Base-by-base conservation (phyloP, 768 basidiomycete species). In the Ramaria rubella region DNA sequence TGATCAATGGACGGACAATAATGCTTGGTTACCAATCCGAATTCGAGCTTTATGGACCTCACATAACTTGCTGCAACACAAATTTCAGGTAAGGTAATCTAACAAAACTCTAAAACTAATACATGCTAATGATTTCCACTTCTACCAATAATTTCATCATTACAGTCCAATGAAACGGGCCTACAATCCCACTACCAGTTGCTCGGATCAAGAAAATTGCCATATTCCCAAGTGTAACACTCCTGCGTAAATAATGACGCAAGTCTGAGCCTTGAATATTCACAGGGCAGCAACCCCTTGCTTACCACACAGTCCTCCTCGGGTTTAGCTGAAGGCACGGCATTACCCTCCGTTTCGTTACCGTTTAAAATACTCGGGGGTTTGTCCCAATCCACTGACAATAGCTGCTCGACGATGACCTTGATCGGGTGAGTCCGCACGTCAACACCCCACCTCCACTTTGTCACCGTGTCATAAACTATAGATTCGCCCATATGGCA, bases 401-500 rank as follows among this genome's bases (percentile, higher is more conserved):
- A 73, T 43, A 87, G 69, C 57, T 81, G 78, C 19, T 91, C 86
- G 60, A 92, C 79, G 49, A 92, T 68, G 4, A 82, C 75, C n/a
- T 73, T 74, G 58, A 94, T 90, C 2, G 77, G 66, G 58, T 94
- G 91, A 7, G 81, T 86, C 17, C 84, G 74, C 17, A 88, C 65
- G 62, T 87, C 81, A 21, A 90, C 90, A 17, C 75, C 72, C 94
- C 94, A 96, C 1, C 82, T 81, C 14, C 86, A 76, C 63, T 85
- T 82, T 19, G 80, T 79, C 27, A 96, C 88, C 0, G 93, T 93
- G 68, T 97, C 94, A 67, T 92, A 95, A 5, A 83, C 72, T 49
- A 89, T 82, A 15, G 83, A 80, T 65, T 86, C 82, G 23, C 95
- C 95, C 0, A 88, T 77, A 67, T 97, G 95, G 64, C 95, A 98